Evolutionary conservation across 169 alveolate genomes (phyloP).

Genomic region (Plasmodium ovale): DNA sequence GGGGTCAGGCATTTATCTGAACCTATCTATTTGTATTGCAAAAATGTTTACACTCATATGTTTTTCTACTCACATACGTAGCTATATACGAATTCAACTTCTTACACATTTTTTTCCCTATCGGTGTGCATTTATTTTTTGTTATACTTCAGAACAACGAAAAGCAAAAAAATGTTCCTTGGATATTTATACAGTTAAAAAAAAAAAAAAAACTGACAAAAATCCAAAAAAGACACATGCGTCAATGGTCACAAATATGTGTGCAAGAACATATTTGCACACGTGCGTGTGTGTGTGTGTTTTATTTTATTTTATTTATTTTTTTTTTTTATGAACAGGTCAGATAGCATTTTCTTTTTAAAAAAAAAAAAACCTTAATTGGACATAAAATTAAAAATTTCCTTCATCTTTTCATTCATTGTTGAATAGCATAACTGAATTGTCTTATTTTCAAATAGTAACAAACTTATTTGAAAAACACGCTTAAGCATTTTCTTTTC

Average conservation of each 20-base stretch:
- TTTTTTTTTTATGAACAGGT: constrained; percentile 66
- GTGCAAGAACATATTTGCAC: not conserved
- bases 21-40: too few relatives aligned
- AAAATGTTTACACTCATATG: too few relatives aligned
- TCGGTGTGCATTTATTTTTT: not conserved
- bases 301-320: not conserved
- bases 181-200: constrained; percentile 72
- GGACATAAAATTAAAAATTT: constrained; percentile 47
- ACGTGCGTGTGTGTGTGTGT: not conserved
- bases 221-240: not conserved
- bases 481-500: constrained; percentile 41
- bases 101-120: constrained; percentile 5
- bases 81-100: too few relatives aligned
- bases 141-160: constrained; percentile 5
- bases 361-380: constrained; percentile 4
- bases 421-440: constrained; percentile 48
- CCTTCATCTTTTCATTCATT: constrained; percentile 28
- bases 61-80: too few relatives aligned
- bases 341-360: constrained; percentile 55
- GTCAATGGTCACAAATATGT: not conserved
- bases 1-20: too few relatives aligned
- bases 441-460: constrained; percentile 25
- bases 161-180: constrained; percentile 27
- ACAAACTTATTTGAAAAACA: constrained; percentile 28
- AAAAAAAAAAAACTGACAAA: constrained; percentile 3